Evolutionary conservation across 1,139 yeast species (phyloP), one percentile per base, ranked within the genome.

Genomic region (Keqinozyma sinolaborantium): DNA sequence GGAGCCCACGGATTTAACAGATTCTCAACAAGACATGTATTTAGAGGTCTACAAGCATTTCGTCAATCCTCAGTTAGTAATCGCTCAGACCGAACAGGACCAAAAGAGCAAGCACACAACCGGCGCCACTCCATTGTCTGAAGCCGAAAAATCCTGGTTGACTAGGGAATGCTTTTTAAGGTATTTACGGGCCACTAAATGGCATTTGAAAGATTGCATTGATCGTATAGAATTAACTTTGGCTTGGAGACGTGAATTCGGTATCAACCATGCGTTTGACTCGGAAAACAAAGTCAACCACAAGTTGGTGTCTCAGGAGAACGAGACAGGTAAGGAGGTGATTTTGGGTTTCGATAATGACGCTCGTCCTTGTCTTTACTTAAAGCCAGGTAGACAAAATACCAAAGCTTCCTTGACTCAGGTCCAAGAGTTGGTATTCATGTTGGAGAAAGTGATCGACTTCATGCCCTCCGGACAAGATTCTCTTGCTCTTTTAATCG

Each of bases 1-100:
- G 0, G 50, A 53, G 27, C 74, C 68, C 13, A 53, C 53, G 5
- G 56, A 64, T 30, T 64, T 90, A 29, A 64, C 73, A 1, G 52
- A 54, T 1, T 79, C 73, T 14, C 83, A 92, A 56, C 53, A 66
- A 36, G 56, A 52, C 12, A 82, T 79, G 59, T 90, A 82, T 48
- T 48, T 62, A 12, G 53, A 58, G 15, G 85, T 88, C 1, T 62
- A 81, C 32, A 54, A 60, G 26, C 77, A 84, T 56, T 83, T 87
- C 53, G 64, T 64, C 34, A 56, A 70, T 30, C 64, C 69, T 1
- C 72, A 65, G 5, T 56, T 70, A 30, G 43, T 44, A 14, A 51
- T 72, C 4, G 64, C 72, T 0, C 42, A 49, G 4, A 58, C 59
- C 24, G 81, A 76, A 47, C 63, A 64, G n/a, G 51, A 57, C 28